These are phyloP conservation scores for Colletotrichum lindemuthianum DNA, from an alignment of 2,329 filamentous ascomycete genomes.

Conservation along the genomic window DNA sequence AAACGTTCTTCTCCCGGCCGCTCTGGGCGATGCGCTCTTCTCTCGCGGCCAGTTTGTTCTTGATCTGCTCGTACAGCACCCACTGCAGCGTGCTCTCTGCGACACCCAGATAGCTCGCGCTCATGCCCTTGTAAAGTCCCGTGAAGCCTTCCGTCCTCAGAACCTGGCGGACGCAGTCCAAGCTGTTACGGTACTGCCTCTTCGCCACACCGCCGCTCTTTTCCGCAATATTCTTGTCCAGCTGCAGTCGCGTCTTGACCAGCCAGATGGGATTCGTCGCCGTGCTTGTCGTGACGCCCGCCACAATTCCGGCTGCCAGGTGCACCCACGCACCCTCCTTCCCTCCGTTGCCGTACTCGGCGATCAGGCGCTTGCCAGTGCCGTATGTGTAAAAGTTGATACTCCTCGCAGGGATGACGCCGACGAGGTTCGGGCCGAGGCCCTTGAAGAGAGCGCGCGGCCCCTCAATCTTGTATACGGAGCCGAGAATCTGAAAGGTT, in stretches of 20 bases:
- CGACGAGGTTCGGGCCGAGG: constrained; percentile 87
- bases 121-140: constrained; percentile 90
- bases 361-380: constrained; percentile 86
- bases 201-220: constrained; percentile 61
- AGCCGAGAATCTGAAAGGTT: constrained; percentile 84
- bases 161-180: constrained; percentile 87
- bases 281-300: constrained; percentile 87
- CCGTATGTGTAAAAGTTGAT: constrained; percentile 97
- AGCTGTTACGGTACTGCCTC: constrained; percentile 85
- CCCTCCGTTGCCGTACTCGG: constrained; percentile 77
- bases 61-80: constrained; percentile 95
- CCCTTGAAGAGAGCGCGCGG: constrained; percentile 92
- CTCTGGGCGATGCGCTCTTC: constrained; percentile 66
- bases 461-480: constrained; percentile 84
- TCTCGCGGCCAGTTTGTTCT: constrained; percentile 74
- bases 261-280: constrained; percentile 97
- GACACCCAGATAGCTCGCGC: constrained; percentile 90
- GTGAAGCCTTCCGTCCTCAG: constrained; percentile 81
- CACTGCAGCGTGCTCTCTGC: constrained; percentile 92
- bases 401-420: constrained; percentile 86
- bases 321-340: constrained; percentile 80
- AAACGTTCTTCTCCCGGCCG: constrained; percentile 72
- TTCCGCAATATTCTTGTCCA: constrained; percentile 84
- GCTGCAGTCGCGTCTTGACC: constrained; percentile 90
- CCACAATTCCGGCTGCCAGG: constrained; percentile 77